Base-by-base conservation (phyloP, 129 eudicot species). In the Cynara cardunculus region DNA sequence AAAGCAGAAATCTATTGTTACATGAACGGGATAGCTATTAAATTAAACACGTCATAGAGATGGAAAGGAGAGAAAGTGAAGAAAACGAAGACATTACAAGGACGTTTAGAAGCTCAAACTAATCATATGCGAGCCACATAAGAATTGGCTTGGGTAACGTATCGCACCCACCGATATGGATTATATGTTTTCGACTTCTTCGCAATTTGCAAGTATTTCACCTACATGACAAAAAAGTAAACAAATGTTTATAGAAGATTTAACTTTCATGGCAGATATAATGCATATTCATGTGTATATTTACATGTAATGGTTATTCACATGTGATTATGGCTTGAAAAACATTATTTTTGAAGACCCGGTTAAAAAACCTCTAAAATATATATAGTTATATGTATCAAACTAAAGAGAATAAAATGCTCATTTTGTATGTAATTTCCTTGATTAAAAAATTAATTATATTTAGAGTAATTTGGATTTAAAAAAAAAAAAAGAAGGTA, bases 101-200 rank as follows among this genome's bases (percentile, higher is more conserved):
- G 21, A 24, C 34, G 70, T 14, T 21, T 27, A 26, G 12, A 75
- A 24, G 59, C 22, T 65, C 39, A 56, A 28, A 46, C 8, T 71
- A 19, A 71, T 91, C 93, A 93, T 88, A 88, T 87, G 76, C 98
- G 98, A 66, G 98, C 98, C 69, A 94, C 98, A 56, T 94, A 94
- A 19, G 98, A 94, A 80, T 94, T 94, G 18, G 98, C 93, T 75
- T 94, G 98, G 22, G 98, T 94, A 21, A 94, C 97, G 53, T 94
- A 94, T 87, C 97, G 88, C 78, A 93, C 97, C 98, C 97, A 93
- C 66, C 97, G 89, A 78, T 93, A 93, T 5, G 98, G 98, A 49
- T 94, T 94, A 84, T 86, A 89, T 72, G 88, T 82, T 84, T 94
- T 89, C 0, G 96, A 83, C 86, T 87, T 91, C 89, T 94, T 94